These are phyloP conservation scores for Plicaturopsis crispa DNA, from an alignment of 768 basidiomycete genomes.

Conservation along the genomic window DNA sequence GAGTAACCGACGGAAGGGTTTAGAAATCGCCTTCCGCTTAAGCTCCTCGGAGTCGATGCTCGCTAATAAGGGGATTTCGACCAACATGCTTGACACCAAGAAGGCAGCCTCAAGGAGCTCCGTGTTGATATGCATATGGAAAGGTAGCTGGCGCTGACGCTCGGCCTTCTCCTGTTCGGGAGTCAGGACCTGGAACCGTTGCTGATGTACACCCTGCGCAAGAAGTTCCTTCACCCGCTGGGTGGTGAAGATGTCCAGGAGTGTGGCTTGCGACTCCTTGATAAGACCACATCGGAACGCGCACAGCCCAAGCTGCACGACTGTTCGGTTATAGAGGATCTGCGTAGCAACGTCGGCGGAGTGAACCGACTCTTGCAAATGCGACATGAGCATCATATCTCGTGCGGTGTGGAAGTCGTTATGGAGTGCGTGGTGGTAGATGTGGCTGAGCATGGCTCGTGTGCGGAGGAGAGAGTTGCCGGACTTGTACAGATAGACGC, in stretches of 20 bases:
- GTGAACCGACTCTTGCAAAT: conserved; percentile 93
- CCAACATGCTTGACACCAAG: conserved; percentile 96
- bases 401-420: conserved; percentile 96
- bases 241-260: conserved; percentile 94
- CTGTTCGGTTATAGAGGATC: conserved; percentile 95
- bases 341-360: conserved; percentile 96
- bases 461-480: conserved; percentile 90
- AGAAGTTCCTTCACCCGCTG: conserved; percentile 96
- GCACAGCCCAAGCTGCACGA: conserved; percentile 94
- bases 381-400: conserved; percentile 98
- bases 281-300: conserved; percentile 95
- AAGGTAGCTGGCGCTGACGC: conserved; percentile 90
- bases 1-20: conserved; percentile 89
- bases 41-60: conserved; percentile 92
- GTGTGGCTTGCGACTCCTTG: conserved; percentile 85
- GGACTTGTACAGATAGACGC: conserved; percentile 88
- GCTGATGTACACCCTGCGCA: conserved; percentile 93
- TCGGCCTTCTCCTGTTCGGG: conserved; percentile 98
- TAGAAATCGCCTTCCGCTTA: conserved; percentile 90
- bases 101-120: conserved; percentile 97
- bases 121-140: conserved; percentile 99
- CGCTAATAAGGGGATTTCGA: conserved; percentile 92
- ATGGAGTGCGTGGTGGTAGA: conserved; percentile 94
- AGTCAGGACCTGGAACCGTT: conserved; percentile 77
- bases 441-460: conserved; percentile 94